Percentiles rank a stretch among this genome's conserved stretches.
Conservation (phyloP, 108 stramenopile species). For the Skeletonema tropicum region DNA sequence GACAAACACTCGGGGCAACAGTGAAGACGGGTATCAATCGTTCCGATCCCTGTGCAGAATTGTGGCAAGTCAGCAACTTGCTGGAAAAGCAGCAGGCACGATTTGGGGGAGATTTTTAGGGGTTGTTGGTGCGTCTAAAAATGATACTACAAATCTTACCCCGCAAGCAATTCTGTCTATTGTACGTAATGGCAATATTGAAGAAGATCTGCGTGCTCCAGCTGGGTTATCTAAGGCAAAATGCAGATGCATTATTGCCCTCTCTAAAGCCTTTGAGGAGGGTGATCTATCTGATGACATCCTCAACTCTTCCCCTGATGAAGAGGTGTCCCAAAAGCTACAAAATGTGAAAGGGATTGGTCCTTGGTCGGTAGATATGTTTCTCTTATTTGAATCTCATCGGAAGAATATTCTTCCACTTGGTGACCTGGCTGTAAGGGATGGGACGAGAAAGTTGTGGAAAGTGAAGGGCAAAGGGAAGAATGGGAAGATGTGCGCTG, state of each 20-base stretch:
- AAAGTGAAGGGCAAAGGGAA: background rate
- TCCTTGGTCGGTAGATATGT: constrained; percentile 1
- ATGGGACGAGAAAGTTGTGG: background rate
- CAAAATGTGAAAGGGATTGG: background rate
- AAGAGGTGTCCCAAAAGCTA: background rate
- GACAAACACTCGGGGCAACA: background rate
- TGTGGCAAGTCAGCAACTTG: background rate
- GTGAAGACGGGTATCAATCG: background rate
- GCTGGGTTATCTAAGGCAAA: background rate
- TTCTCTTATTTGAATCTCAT: background rate
- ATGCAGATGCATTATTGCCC: background rate
- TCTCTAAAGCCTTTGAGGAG: background rate
- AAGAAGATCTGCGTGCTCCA: background rate
- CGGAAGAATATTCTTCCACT: background rate
- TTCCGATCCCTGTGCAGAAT: background rate
- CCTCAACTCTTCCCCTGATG: background rate
- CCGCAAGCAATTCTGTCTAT: background rate
- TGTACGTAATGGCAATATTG: background rate
- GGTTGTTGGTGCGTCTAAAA: background rate
- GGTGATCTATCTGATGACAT: background rate
- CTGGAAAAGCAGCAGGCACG: background rate
- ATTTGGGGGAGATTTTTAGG: background rate
- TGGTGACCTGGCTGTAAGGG: background rate
- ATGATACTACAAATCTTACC: background rate
- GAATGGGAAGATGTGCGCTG: background rate